Base-by-base conservation (phyloP, 805 yeast species). In the Groenewaldozyma tartarivorans region DNA sequence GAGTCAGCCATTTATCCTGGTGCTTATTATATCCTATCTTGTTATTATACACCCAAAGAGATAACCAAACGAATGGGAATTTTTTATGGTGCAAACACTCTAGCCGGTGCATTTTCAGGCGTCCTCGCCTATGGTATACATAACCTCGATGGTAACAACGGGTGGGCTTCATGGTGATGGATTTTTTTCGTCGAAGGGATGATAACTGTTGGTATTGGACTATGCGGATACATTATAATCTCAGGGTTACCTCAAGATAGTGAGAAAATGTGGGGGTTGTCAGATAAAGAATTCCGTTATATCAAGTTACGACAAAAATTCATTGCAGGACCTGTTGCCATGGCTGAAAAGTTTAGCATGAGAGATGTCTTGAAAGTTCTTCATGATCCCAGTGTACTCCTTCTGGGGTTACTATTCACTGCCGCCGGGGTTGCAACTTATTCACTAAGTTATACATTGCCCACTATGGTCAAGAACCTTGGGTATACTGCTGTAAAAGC, bases 61-160 rank as follows among this genome's bases (percentile, higher is more conserved):
- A 40, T 60, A 27, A 49, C 55, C 20, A 49, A 47, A 37, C 47
- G 62, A 26, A 44, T 51, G 35, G 53, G 55, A 15, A 40, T 46
- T n/a, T 58, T 60, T 21, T 55, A 56, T 5, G 46, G 49, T 1
- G 51, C 54, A 4, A 65, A 63, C 0, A 43, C 52, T 27, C 63
- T 77, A 45, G 73, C 80, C 15, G 65, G 81, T 0, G 79, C 72
- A 69, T 47, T 62, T 77, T 33, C 79, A 74, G 51, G 75, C 76
- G 21, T 73, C 73, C 17, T 67, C 74, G 38, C 69, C 61, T 46
- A 55, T 63, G 33, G 53, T 56, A 31, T 54, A 75, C 31, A 48
- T 34, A 34, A 48, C 33, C 27, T 77, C 53, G 67, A 73, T 46
- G 55, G 39, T 36, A 5, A 43, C 31, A 7, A 43, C 5, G 70